These are phyloP conservation scores for Chaetomidium leptoderma DNA, from an alignment of 495 filamentous ascomycete species.

Conservation along the genomic window DNA sequence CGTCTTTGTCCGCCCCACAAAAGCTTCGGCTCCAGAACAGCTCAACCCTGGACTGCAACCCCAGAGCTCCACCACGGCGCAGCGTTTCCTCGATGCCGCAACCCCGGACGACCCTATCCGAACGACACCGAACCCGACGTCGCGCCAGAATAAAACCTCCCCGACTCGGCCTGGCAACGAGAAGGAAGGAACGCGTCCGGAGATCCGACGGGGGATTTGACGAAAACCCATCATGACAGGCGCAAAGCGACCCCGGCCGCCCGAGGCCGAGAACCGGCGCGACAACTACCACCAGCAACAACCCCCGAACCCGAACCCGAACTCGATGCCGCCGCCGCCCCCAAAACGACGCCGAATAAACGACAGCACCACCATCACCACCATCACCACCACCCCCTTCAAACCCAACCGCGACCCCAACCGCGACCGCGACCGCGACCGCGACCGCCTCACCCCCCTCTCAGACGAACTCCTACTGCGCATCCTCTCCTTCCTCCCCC, in stretches of 20 bases:
- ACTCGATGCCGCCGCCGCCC: neutral
- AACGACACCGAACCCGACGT: neutral
- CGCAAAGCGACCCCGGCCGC: neutral
- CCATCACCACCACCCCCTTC: neutral
- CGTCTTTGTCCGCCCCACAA: no score
- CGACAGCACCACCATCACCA: neutral
- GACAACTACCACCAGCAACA: neutral
- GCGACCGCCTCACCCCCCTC: conserved; percentile 53
- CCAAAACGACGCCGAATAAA: neutral
- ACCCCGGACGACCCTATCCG: neutral
- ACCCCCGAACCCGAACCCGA: neutral
- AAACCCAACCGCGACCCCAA: neutral
- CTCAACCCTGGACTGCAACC: neutral
- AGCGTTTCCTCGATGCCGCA: neutral
- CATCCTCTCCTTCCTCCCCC: conserved; percentile 72
- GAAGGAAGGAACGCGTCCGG: neutral
- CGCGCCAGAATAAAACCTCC: neutral
- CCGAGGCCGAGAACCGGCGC: neutral
- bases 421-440: conserved; percentile 30
- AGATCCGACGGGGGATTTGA: neutral
- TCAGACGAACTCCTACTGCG: conserved; percentile 86
- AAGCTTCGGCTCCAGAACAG: no score
- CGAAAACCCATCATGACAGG: neutral
- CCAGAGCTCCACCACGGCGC: neutral
- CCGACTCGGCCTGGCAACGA: neutral